Conservation (phyloP, 306 rosid species). For the Quercus engelmannii region DNA sequence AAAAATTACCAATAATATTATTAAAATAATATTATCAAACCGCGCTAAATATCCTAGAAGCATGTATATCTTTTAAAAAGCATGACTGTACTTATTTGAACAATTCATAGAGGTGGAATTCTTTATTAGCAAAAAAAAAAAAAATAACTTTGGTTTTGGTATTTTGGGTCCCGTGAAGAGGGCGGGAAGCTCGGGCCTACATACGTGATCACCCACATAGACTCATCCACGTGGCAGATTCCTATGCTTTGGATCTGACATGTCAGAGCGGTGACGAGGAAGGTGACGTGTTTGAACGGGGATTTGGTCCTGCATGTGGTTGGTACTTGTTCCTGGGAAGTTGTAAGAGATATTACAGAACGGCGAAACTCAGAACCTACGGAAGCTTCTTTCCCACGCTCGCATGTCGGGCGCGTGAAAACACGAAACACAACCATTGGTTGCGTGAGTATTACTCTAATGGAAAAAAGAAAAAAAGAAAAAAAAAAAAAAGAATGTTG, state of each 20-base stretch:
- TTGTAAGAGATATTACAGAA: constrained; percentile 14
- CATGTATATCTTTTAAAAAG: too few species aligned
- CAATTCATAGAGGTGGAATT: neutral
- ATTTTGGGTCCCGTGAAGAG: constrained; percentile 16
- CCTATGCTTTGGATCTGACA: constrained; percentile 12
- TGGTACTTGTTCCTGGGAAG: constrained; percentile 25
- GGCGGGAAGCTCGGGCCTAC: constrained; percentile 30
- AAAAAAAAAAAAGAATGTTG: too few species aligned
- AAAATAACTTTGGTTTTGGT: neutral
- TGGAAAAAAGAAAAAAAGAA: too few species aligned
- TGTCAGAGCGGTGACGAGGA: constrained; percentile 22
- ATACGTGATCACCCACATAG: constrained; percentile 35
- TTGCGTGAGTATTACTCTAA: neutral
- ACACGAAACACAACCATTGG: neutral
- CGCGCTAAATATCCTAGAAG: rapidly evolving
- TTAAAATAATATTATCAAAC: too few species aligned
- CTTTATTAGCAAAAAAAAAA: neutral
- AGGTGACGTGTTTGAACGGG: constrained; percentile 26
- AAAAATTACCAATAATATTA: too few species aligned
- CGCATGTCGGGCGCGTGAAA: neutral
- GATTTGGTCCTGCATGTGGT: constrained; percentile 2
- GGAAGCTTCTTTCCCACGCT: neutral
- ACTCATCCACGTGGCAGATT: constrained; percentile 14
- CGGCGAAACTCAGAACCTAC: neutral
- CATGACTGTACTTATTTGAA: neutral